Evolutionary conservation across 129 eudicot species (phyloP).

Genomic region (Cynara cardunculus): DNA sequence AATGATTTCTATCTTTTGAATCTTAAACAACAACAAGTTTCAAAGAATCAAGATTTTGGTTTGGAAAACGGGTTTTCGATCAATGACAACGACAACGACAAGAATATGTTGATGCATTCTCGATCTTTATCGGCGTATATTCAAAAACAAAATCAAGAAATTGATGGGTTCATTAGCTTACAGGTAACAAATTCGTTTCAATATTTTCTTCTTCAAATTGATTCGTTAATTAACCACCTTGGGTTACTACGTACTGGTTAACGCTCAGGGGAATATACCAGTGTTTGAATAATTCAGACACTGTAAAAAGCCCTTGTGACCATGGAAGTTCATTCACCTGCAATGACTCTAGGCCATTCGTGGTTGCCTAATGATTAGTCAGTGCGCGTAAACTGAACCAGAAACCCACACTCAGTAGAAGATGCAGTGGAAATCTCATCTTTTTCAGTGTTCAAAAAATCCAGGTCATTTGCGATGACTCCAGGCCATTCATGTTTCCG

Average conservation of each 20-base stretch:
- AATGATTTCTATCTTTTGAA: slow-evolving; percentile 41
- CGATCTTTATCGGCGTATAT: slow-evolving; percentile 33
- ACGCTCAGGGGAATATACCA: neutral
- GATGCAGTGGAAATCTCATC: neutral
- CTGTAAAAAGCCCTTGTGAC: neutral
- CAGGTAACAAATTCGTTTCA: slow-evolving; percentile 45
- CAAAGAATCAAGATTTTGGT: slow-evolving; percentile 20
- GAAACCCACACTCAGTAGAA: neutral
- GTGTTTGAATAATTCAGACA: neutral
- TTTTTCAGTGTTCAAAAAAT: no score
- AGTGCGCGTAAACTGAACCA: neutral
- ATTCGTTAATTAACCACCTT: neutral
- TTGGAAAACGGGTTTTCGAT: neutral
- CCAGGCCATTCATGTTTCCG: neutral
- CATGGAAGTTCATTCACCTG: neutral
- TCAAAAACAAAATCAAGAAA: slow-evolving; percentile 60
- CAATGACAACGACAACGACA: neutral
- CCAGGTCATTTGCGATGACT: neutral
- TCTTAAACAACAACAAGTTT: slow-evolving; percentile 39
- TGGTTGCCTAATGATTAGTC: neutral
- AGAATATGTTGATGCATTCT: slow-evolving; percentile 22
- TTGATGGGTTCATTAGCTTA: slow-evolving; percentile 49
- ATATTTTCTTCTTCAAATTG: neutral
- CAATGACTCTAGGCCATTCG: neutral
- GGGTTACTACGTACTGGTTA: neutral